Conservation (phyloP, 345 rosid species). For the Heritiera fomes region DNA sequence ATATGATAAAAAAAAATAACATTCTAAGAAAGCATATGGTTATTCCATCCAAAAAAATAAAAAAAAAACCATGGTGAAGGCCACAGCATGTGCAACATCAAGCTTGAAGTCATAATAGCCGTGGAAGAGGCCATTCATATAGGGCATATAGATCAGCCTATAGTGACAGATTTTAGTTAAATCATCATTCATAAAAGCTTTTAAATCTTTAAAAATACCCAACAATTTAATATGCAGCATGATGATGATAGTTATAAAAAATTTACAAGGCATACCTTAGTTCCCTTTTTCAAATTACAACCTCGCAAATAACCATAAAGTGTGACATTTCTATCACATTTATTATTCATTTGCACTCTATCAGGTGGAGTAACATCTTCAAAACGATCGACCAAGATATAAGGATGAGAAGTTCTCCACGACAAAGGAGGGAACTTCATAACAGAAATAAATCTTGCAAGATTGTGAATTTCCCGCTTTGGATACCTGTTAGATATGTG, state of each 20-base stretch:
- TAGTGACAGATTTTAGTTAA: not conserved
- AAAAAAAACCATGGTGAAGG: not conserved
- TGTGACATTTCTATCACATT: conserved; percentile 86
- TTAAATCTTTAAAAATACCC: not conserved
- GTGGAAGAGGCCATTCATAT: not conserved
- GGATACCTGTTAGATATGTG: conserved; percentile 59
- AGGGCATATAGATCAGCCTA: not conserved
- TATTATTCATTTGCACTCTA: conserved; percentile 59
- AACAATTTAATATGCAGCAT: not conserved
- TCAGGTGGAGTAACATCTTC: conserved; percentile 96
- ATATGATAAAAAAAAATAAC: not conserved
- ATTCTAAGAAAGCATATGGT: not conserved
- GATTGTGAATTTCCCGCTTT: conserved; percentile 79
- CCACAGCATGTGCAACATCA: not conserved
- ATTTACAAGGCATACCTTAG: conserved; percentile 55
- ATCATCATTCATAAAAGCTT: not conserved
- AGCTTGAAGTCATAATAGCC: not conserved
- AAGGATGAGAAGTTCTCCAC: conserved; percentile 95
- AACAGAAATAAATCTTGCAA: conserved; percentile 76
- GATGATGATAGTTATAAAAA: not conserved
- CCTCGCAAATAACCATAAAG: conserved; percentile 93
- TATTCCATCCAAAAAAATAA: not conserved
- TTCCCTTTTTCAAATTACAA: conserved; percentile 86
- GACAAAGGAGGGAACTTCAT: conserved; percentile 74
- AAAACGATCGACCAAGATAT: conserved; percentile 82